Base-by-base conservation (phyloP, 495 filamentous ascomycete genomes). In the Choiromyces venosus region DNA sequence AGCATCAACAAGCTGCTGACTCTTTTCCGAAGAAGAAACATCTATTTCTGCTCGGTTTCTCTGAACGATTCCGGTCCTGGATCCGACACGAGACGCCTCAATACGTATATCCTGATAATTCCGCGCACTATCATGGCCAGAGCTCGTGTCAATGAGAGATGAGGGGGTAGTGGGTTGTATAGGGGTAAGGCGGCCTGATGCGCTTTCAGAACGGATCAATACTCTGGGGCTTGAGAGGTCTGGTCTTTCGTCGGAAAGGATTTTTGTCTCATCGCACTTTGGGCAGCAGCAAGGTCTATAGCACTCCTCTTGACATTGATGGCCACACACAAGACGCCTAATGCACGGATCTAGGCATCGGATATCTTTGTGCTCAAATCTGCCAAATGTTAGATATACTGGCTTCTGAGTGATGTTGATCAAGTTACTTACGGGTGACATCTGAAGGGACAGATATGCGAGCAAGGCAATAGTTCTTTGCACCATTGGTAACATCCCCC, bases 401-500 rank as follows among this genome's bases (percentile, higher is more conserved):
- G 39, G 19, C 25, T 70, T 44, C 46, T 10, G 10, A 5, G 36
- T 10, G 6, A 40, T 33, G 36, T n/a, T 38, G 29, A 25, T 10
- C 37, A 29, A 36, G 18, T 73, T 7, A 70, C 75, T 77, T 38
- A 85, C 73, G 86, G 83, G 78, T 89, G 87, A 69, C 87, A 89
- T 46, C 52, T 77, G 16, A 85, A 72, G 38, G 72, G 65, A 76
- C 87, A 89, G 25, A 33, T 46, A 75, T 89, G 87, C 9, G 84
- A 83, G 77, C 87, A 89, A 0, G 75, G 76, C 18, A 87, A 74
- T 21, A 16, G 73, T 40, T 84, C 84, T 4, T 75, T 71, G 74
- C 91, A 93, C 8, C 67, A 79, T 69, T 76, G 35, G 66, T 85
- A 74, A 78, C 90, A 93, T 0, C 90, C 91, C 19, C 89, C 91